Base-by-base conservation (phyloP, 139 green algal species). In the Nannochloris sp. region DNA sequence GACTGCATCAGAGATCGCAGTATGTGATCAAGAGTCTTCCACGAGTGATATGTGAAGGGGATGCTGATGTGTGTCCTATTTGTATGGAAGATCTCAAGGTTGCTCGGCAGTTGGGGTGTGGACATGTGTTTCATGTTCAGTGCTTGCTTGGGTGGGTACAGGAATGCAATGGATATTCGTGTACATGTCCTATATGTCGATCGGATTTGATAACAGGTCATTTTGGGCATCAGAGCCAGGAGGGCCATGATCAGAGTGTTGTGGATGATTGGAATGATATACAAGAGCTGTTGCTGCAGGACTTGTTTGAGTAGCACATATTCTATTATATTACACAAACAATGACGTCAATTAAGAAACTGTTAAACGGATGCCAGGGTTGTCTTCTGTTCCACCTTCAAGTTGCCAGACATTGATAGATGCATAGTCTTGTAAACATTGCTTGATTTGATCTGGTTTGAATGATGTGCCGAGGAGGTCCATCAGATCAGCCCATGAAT, bases 81-180 rank as follows among this genome's bases (percentile, higher is more conserved):
- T 77, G 70, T 63, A 49, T 77, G 49, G 60, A 69, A 6, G 4
- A 17, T 33, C 61, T 77, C 64, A 45, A 40, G 44, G 25, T 48
- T 33, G 89, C 89, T 73, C 98, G 98, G 79, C 89, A 89, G 69
- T 83, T 99, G 49, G 71, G 79, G 30, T 99, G 93, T 69, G 76
- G 79, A 17, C 93, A 99, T 64, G 79, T 93, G 17, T 97, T 97
- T 75, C 93, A 99, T 66, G 20, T 91, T 51, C 79, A 90, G 63
- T 98, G 93, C 81, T 78, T 98, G n/a, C 78, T 85, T 68, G 94
- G 87, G 3, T 98, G 93, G 93, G 72, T 98, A 49, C 89, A 98
- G 75, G 89, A 75, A 48, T 23, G 33, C 14, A 44, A 29, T 12
- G 10, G 12, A 49, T 56, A 10, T 29, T 30, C 26, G 14, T 71